Base-by-base conservation (phyloP, 768 basidiomycete species). In the Xerocomellus chrysenteron region DNA sequence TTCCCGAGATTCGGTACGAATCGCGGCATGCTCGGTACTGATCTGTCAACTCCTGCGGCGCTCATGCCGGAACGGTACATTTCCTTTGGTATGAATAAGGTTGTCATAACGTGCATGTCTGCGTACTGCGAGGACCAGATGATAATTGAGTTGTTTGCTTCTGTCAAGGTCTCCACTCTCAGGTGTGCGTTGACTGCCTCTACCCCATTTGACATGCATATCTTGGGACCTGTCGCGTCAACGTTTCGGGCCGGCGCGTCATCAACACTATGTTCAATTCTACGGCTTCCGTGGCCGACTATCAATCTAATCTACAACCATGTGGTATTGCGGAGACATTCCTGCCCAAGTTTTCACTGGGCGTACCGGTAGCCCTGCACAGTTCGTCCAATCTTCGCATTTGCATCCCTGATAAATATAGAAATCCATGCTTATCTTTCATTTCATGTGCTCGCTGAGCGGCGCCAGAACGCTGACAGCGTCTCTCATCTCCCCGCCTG, bases 21-120 rank as follows among this genome's bases (percentile, higher is more conserved):
- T 40, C 40, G 35, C 41, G 39, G 30, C 30, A 17, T 39, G 51
- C 45, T 49, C n/a, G 47, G 57, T 43, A 48, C 42, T 36, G 24
- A 45, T n/a, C 33, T 52, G 47, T 51, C 47, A 48, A 16, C 12
- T 41, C 36, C 17, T 28, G 46, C 9, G 4, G 40, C 37, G 54
- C 16, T 55, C 21, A 35, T 40, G 28, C 33, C 40, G 26, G 35
- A 56, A 52, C 3, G 36, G 36, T 32, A 5, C 46, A 28, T 44
- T 40, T 19, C 24, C 37, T 51, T 59, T 55, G 33, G 50, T 51
- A 47, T 33, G 37, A 49, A 49, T 48, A 51, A 52, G 39, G 54
- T 55, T 55, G 52, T 30, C 26, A 35, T 47, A 50, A 35, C 56
- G 53, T 60, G 45, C 54, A 11, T 41, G 10, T 24, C 24, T 33